Evolutionary conservation across 108 stramenopile species (phyloP), one percentile per base, ranked within the genome.

Genomic region (Epithemia pelagica): DNA sequence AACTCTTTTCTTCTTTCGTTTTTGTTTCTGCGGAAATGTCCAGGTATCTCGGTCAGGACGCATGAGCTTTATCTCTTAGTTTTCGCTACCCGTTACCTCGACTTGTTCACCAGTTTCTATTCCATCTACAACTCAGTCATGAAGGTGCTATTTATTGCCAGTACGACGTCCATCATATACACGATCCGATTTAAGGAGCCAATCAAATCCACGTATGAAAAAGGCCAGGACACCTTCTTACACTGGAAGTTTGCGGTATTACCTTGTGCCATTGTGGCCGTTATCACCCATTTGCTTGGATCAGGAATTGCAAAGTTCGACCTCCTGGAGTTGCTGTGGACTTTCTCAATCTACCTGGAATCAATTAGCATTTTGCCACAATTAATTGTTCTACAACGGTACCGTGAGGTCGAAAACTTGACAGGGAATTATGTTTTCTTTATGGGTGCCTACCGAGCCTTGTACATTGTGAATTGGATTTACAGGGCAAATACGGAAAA

Each of bases 401-500:
- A 93, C 74, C 81, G 96, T 26, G 97, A 98, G 58, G 92, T 97
- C 21, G 96, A 97, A 77, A 99, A 97, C 82, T 78, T 99, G 65
- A 98, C 97, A 20, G 95, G 95, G 24, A 94, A 98, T 74, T 99
- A 98, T 79, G 87, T 99, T 70, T 94, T 97, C 73, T 90, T 95
- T 66, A 91, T 99, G 89, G 99, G 97, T 59, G 79, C 91, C 33
- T 99, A 99, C 72, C 87, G 98, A 28, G 94, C 82, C 21, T 75
- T 99, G 7, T 99, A 99, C 82, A 96, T 99, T 70, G 72, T 98
- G n/a, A 99, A 99, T 75, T 99, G 99, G 99, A 79, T 98, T 33
- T 98, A 95, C 62, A 78, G 98, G 30, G 83, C 93, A 23, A 85
- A 94, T 68, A 67, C 69, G 30, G 99, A 99, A 79, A 65, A 65